Evolutionary conservation across 768 basidiomycete species (phyloP), one percentile per base, ranked within the genome.

Genomic region (Boletellus emodensis): DNA sequence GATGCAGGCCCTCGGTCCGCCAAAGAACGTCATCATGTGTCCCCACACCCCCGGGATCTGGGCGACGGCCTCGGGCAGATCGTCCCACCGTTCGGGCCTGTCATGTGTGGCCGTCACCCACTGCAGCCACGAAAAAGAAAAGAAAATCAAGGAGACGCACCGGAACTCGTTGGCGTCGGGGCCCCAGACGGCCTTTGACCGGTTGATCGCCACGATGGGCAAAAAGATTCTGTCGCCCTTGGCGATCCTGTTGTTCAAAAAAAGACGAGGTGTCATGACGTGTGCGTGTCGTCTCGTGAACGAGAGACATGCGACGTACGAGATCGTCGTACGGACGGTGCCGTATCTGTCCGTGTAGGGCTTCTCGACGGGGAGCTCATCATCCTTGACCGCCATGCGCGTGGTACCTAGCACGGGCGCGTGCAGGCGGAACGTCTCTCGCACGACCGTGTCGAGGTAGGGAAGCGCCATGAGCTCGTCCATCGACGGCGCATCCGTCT

Each of bases 401-500:
- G 70, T 45, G 0, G 75, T 74, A 13, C 53, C 59, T 3, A 75
- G 67, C 3, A 84, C 74, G 1, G 83, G 82, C 0, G 82, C 51
- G 28, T 58, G 46, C 2, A 83, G 40, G 0, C 85, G 77, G 46
- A 86, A 63, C 0, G 75, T 78, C 67, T 86, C 85, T 10, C 79
- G 75, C 2, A 85, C 75, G 14, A 85, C 76, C 17, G 71, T 72
- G 57, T 88, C 88, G 9, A 90, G 79, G 59, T 85, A 87, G 0
- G 83, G 77, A 5, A 91, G 71, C 2, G 75, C 71, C 49, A 79
- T 77, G 1, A 90, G 74, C 40, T 83, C 75, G 28, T 90, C 87
- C 81, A 87, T 87, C 1, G 76, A 75, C 1, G 85, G 85, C 0
- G 67, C 77, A 13, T 85, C 80, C 0, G 80, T 80, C 3, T 71